phyloP scores from a whole-genome alignment of 2,329 filamentous ascomycete genomes.

The Colletotrichum sp. region DNA sequence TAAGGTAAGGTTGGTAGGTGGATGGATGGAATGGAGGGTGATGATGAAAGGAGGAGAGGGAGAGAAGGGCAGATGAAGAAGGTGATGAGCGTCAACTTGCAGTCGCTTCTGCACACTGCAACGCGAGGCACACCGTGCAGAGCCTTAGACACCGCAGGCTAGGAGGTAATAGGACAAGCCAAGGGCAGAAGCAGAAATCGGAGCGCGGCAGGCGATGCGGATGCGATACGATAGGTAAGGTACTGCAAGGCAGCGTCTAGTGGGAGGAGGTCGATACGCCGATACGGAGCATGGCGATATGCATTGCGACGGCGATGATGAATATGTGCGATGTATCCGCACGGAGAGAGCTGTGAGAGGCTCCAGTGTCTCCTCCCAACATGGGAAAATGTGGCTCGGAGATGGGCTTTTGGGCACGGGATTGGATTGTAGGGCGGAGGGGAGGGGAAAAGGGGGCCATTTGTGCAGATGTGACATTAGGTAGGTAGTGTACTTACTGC shows the following conservation, averaged over 20 bases:
- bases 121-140: not conserved
- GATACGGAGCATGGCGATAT: not conserved
- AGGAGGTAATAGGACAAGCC: not conserved
- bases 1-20: not conserved
- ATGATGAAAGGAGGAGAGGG: not conserved
- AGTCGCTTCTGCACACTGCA: conserved; percentile 3
- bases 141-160: not conserved
- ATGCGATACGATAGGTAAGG: not conserved
- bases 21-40: not conserved
- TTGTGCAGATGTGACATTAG: not conserved
- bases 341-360: not conserved
- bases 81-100: not conserved
- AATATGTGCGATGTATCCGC: not conserved
- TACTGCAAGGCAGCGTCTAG: not conserved
- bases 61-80: not conserved
- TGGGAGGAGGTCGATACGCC: not conserved
- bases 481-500: not conserved
- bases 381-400: not conserved
- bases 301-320: not conserved
- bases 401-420: not conserved
- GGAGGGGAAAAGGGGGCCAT: not conserved
- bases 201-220: not conserved
- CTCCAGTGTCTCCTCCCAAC: not conserved
- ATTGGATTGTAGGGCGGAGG: not conserved
- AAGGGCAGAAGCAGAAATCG: not conserved